phyloP scores from a whole-genome alignment of 2,329 filamentous ascomycete genomes.

The Trichoderma sp. region DNA sequence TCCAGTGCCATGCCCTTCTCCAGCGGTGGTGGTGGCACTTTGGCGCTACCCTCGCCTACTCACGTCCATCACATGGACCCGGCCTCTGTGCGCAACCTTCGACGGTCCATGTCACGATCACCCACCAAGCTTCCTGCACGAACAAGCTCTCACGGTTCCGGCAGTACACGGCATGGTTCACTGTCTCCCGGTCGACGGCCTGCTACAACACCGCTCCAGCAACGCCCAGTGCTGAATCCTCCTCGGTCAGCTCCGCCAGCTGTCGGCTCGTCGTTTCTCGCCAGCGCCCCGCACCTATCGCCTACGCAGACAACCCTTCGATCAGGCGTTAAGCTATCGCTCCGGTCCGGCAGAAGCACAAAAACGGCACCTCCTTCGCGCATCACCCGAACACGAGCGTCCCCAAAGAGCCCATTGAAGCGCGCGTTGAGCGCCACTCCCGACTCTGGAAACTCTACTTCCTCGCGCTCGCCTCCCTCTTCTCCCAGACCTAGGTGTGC shows the following conservation, averaged over 20 bases:
- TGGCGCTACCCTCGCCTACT: slow-evolving; percentile 84
- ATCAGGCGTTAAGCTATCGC: slow-evolving; percentile 63
- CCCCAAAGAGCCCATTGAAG: slow-evolving; percentile 77
- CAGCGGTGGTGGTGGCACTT: slow-evolving; percentile 65
- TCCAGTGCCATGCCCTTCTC: slow-evolving; percentile 53
- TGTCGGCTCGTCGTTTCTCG: slow-evolving; percentile 29
- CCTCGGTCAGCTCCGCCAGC: slow-evolving; percentile 37
- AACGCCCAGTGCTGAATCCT: slow-evolving; percentile 32
- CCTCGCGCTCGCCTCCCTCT: slow-evolving; percentile 42
- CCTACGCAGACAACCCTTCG: slow-evolving; percentile 63
- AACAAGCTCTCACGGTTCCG: slow-evolving; percentile 45
- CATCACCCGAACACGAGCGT: slow-evolving; percentile 62
- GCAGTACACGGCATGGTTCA: slow-evolving; percentile 44
- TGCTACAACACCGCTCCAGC: slow-evolving; percentile 33
- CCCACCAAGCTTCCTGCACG: slow-evolving; percentile 78
- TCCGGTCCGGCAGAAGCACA: slow-evolving; percentile 60
- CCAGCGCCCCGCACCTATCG: slow-evolving; percentile 37
- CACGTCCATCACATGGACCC: slow-evolving; percentile 79
- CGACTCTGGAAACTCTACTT: slow-evolving; percentile 66
- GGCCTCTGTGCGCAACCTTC: slow-evolving; percentile 75
- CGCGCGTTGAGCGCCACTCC: slow-evolving; percentile 68
- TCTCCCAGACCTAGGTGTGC: slow-evolving; percentile 36
- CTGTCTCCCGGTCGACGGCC: slow-evolving; percentile 51
- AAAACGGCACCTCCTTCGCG: slow-evolving; percentile 47
- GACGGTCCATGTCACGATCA: slow-evolving; percentile 87